Evolutionary conservation across 2,329 filamentous ascomycete genomes (phyloP), one percentile per base, ranked within the genome.

Genomic region (Pseudocercospora vitis): DNA sequence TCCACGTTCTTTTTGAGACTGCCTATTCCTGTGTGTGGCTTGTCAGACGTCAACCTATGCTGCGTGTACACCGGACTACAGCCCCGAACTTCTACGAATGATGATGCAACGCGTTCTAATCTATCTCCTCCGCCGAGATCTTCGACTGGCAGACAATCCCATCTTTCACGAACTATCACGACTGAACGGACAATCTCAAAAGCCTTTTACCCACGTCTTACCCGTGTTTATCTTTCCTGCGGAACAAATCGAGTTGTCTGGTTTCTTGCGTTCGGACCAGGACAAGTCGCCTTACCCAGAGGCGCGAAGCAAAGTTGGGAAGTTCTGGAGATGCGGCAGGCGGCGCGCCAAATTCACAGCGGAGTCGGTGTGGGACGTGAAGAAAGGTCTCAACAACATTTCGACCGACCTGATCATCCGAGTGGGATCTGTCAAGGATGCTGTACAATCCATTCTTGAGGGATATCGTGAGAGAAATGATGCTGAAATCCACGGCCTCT

Each of bases 121-220:
- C 51, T 91, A 90, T 65, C 69, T 91, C 18, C 70, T 91, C 29
- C 82, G 88, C 39, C 82, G 85, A 61, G 89, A 92, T 67, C 76
- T 91, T 16, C 85, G 89, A 56, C 76, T 88, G 21, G 77, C 81
- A 23, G 88, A 92, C 70, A 91, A 91, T 64, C 87, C 87, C 0
- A 78, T 91, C 35, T 78, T 92, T 16, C 78, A 89, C 65, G 75
- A 78, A 54, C 70, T 79, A 5, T 71, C 74, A 21, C 68, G 69
- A n/a, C 58, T 78, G 71, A 63, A 74, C 80, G 46, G 73, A 73
- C 54, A 81, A 73, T 59, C 70, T 16, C 61, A 76, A 58, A 65
- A 66, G 26, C 70, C 73, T 55, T 68, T 70, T 71, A 88, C 85
- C 1, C 86, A 91, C 66, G 68, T 91, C 1, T 74, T 92, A 1